These are phyloP conservation scores for Solanum chiquidenum DNA, from an alignment of 257 asterid genomes.

Conservation along the genomic window DNA sequence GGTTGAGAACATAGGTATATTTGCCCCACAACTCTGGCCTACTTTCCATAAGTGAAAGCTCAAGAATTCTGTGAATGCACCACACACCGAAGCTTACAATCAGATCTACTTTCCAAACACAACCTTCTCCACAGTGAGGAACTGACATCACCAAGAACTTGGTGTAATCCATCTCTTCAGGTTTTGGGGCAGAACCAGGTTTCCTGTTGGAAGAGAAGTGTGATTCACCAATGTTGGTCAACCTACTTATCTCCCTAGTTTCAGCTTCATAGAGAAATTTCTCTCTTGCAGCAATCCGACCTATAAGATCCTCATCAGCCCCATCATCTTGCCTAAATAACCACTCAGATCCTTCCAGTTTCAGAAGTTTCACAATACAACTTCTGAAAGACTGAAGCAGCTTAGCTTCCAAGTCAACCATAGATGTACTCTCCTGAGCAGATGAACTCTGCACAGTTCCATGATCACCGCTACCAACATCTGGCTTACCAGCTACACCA, in stretches of 20 bases:
- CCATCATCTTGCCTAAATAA: slow-evolving; percentile 85
- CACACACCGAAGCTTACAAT: slow-evolving; percentile 92
- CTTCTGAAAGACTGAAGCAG: slow-evolving; percentile 82
- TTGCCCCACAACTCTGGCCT: slow-evolving; percentile 99
- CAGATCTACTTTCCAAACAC: slow-evolving; percentile 75
- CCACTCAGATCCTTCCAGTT: slow-evolving; percentile 93
- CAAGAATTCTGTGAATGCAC: slow-evolving; percentile 94
- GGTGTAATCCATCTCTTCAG: slow-evolving; percentile 46
- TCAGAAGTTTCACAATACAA: slow-evolving; percentile 59
- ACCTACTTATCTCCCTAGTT: slow-evolving; percentile 20
- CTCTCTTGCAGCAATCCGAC: slow-evolving; percentile 87
- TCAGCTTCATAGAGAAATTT: slow-evolving; percentile 61
- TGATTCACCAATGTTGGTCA: slow-evolving; percentile 3
- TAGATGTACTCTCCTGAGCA: slow-evolving; percentile 35
- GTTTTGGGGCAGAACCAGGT: slow-evolving; percentile 15
- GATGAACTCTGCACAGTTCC: slow-evolving; percentile 8
- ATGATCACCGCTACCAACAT: slow-evolving; percentile 6
- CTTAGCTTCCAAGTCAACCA: slow-evolving; percentile 54
- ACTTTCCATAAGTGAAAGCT: slow-evolving; percentile 90
- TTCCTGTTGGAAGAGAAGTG: slow-evolving; percentile 29
- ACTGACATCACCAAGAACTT: slow-evolving; percentile 49
- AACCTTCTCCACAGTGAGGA: slow-evolving; percentile 94
- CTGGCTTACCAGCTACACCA: slow-evolving; percentile 70
- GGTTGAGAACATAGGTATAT: slow-evolving; percentile 84
- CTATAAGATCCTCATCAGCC: slow-evolving; percentile 89